Conservation (phyloP, 441 rosid species). For the Erysimum pusillum region DNA sequence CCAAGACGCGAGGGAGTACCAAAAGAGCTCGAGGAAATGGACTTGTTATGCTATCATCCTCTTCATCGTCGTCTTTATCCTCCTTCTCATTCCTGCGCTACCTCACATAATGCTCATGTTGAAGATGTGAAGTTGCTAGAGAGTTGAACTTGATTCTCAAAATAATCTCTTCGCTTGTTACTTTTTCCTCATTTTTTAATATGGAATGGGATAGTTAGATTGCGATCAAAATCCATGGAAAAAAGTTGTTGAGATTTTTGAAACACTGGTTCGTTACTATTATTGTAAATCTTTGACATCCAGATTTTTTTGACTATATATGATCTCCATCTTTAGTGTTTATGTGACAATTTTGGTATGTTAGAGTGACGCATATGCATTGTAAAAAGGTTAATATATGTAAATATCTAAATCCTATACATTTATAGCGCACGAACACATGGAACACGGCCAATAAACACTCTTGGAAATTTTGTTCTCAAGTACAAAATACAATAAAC, state of each 20-base stretch:
- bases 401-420: background rate
- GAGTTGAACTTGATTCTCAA: slow-evolving; percentile 57
- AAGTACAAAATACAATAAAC: background rate
- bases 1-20: slow-evolving; percentile 76
- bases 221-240: slow-evolving; percentile 20
- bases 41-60: slow-evolving; percentile 71
- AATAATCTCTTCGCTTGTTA: slow-evolving; percentile 12
- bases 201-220: slow-evolving; percentile 34
- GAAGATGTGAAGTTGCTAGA: slow-evolving; percentile 35
- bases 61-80: slow-evolving; percentile 50
- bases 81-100: slow-evolving; percentile 62
- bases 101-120: slow-evolving; percentile 54
- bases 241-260: slow-evolving; percentile 18
- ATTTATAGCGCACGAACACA: background rate
- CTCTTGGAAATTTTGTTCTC: background rate
- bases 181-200: background rate
- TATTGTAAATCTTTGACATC: slow-evolving; percentile 17
- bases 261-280: slow-evolving; percentile 23
- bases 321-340: slow-evolving; percentile 22
- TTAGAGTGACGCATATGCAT: slow-evolving; percentile 17
- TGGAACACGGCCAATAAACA: background rate
- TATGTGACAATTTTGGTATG: slow-evolving; percentile 12
- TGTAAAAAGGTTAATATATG: background rate
- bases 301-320: background rate
- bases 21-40: slow-evolving; percentile 88